phyloP scores from a whole-genome alignment of 805 yeast genomes.

The Spencermartinsiella europaea region DNA sequence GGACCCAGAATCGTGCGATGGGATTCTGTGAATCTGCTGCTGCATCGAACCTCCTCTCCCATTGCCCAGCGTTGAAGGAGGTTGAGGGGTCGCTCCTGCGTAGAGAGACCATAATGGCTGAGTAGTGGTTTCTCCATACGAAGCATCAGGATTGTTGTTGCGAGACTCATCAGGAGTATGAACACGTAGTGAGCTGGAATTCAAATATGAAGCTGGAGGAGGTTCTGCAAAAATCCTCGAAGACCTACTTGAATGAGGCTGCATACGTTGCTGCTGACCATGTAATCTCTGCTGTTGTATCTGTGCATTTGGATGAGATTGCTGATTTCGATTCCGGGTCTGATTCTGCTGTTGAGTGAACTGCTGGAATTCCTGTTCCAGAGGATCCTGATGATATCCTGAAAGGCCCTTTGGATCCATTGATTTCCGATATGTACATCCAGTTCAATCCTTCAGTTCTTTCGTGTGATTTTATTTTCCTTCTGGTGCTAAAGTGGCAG shows the following conservation, averaged over 20 bases:
- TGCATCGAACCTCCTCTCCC: neutral
- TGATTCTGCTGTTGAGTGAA: neutral
- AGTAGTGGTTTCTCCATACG: conserved; percentile 8
- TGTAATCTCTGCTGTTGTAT: neutral
- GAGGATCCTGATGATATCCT: neutral
- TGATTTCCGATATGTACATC: neutral
- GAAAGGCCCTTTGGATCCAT: neutral
- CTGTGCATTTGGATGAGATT: too few relatives aligned
- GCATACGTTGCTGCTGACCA: neutral
- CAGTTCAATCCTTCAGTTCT: too few relatives aligned
- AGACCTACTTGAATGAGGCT: neutral
- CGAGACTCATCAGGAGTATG: neutral
- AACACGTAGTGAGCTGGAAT: neutral
- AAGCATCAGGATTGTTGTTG: neutral
- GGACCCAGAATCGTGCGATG: neutral
- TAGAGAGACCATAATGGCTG: conserved; percentile 20
- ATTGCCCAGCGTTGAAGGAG: neutral
- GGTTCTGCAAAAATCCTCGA: neutral
- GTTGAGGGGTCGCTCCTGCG: neutral
- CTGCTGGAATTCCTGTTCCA: neutral
- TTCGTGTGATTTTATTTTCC: too few relatives aligned
- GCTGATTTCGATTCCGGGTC: neutral
- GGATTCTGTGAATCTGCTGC: neutral
- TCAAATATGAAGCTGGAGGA: neutral
- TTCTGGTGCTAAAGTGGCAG: too few relatives aligned